Evolutionary conservation across 2,329 filamentous ascomycete species (phyloP).

Genomic region (Ophiosphaerella korrae): DNA sequence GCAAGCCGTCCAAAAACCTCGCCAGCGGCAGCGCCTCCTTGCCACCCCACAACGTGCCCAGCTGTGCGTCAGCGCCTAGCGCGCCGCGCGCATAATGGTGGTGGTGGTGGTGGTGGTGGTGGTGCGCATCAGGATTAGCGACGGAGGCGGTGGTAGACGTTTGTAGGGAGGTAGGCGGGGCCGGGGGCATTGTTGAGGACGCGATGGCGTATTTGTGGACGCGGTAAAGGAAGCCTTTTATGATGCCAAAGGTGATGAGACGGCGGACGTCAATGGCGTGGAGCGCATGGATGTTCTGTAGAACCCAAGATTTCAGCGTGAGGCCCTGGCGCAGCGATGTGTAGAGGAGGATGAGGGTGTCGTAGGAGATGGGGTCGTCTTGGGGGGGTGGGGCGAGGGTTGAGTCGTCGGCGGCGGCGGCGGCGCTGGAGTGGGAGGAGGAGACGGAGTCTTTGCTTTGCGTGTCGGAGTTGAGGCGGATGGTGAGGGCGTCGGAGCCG

Average conservation of each 20-base stretch:
- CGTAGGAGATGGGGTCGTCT: conserved; percentile 23
- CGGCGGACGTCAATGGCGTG: conserved; percentile 83
- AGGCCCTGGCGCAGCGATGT: conserved; percentile 81
- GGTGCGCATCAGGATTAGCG: conserved; percentile 7
- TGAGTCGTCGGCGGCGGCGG: no score
- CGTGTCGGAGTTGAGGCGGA: conserved; percentile 23
- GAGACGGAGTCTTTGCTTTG: conserved; percentile 19
- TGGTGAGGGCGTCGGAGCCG: conserved; percentile 17
- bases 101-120: no score
- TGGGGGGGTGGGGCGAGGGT: conserved; percentile 2
- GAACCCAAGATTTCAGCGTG: conserved; percentile 85
- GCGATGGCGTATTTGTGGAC: conserved; percentile 88
- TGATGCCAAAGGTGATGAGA: conserved; percentile 92
- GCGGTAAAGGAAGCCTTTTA: conserved; percentile 91
- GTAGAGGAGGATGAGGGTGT: conserved; percentile 77
- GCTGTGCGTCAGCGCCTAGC: no score
- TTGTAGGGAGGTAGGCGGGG: conserved; percentile 33
- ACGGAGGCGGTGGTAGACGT: conserved; percentile 22
- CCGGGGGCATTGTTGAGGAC: conserved; percentile 26
- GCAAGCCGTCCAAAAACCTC: conserved; percentile 73
- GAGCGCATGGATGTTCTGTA: conserved; percentile 73
- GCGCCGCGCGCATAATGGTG: no score
- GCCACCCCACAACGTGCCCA: not conserved
- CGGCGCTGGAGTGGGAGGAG: conserved; percentile 12
- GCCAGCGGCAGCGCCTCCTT: conserved; percentile 56